These are phyloP conservation scores for Phlebopus sp. DNA, from an alignment of 1,284 basidiomycete genomes.

Conservation along the genomic window DNA sequence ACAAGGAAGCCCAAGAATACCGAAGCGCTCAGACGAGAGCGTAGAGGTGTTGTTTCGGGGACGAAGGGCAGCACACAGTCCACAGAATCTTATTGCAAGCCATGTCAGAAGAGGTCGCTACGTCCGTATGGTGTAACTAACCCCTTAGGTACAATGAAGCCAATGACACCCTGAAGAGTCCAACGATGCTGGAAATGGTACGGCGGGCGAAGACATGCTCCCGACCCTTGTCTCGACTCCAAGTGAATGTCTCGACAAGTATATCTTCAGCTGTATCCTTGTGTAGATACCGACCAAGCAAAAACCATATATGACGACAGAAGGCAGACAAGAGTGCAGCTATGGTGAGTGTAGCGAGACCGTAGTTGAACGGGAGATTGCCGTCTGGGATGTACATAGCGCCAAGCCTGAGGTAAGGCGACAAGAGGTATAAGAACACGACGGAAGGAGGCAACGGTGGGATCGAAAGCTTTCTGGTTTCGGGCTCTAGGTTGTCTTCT, in stretches of 20 bases:
- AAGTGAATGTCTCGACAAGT: conserved; percentile 58
- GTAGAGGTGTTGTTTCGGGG: conserved; percentile 30
- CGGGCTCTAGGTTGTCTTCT: conserved; percentile 38
- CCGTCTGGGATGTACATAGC: conserved; percentile 55
- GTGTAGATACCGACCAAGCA: conserved; percentile 65
- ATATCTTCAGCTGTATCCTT: conserved; percentile 63
- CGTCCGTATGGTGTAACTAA: conserved; percentile 34
- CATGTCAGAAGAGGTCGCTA: conserved; percentile 5
- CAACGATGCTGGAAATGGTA: conserved; percentile 42
- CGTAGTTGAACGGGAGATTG: conserved; percentile 45
- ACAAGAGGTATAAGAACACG: conserved; percentile 66
- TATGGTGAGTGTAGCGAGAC: conserved; percentile 48
- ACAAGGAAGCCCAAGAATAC: conserved; percentile 42
- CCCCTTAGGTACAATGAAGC: conserved; percentile 63
- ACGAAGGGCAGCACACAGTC: conserved; percentile 48
- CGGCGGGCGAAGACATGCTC: conserved; percentile 40
- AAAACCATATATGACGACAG: conserved; percentile 68
- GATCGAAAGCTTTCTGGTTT: conserved; percentile 43
- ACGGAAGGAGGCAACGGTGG: conserved; percentile 53
- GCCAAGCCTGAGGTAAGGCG: conserved; percentile 67
- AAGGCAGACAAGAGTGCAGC: conserved; percentile 59
- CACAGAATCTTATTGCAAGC: conserved; percentile 45
- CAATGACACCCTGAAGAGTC: conserved; percentile 46
- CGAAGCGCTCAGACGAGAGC: conserved; percentile 34
- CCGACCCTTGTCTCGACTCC: conserved; percentile 47